Evolutionary conservation across 768 basidiomycete species (phyloP), one percentile per base, ranked within the genome.

Genomic region (Kwoniella newhampshirensis): DNA sequence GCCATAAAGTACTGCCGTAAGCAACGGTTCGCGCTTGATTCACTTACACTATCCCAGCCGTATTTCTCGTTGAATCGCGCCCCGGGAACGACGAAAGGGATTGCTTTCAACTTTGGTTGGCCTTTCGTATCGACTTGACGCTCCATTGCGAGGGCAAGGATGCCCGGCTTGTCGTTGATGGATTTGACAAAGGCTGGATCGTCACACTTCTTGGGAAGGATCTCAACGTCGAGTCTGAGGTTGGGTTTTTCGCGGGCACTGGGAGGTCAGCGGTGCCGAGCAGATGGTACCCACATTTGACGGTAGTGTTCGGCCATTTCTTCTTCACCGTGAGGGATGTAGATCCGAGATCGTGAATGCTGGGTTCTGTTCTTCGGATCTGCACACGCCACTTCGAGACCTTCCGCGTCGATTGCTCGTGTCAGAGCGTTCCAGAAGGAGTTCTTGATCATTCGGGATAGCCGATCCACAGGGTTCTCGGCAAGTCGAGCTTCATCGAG

Each of bases 371-470:
- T 98, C 80, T 99, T 99, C 4, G 94, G 94, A 77, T 98, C 96
- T 3, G 92, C 91, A 54, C 91, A 93, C 66, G 97, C 97, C 67
- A 93, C 90, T 77, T 98, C 94, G 25, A 99, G 82, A 2, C 94
- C 94, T 54, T 97, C 92, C 0, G 91, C 92, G 73, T 99, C 96
- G 66, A 98, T 98, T 39, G 93, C 86, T 49, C 94, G 85, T 1
- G 96, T 99, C 51, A 99, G 82, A 6, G 92, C 89, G 74, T 96
- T 89, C 94, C 94, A 99, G 80, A 99, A 99, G 2, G 91, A 93
- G 77, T 92, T 85, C 75, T 86, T 87, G 79, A 97, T 97, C 94
- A 98, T 97, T 60, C 94, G 86, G 20, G 89, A 92, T 41, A 99
- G 82, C 40, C 94, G 87, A 76, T 93, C 91, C 49, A 99, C 94